A percentile compares a stretch with the other conserved stretches of the same genome.
phyloP scores from a whole-genome alignment of 306 rosid genomes.

The Lathyrus aphaca region DNA sequence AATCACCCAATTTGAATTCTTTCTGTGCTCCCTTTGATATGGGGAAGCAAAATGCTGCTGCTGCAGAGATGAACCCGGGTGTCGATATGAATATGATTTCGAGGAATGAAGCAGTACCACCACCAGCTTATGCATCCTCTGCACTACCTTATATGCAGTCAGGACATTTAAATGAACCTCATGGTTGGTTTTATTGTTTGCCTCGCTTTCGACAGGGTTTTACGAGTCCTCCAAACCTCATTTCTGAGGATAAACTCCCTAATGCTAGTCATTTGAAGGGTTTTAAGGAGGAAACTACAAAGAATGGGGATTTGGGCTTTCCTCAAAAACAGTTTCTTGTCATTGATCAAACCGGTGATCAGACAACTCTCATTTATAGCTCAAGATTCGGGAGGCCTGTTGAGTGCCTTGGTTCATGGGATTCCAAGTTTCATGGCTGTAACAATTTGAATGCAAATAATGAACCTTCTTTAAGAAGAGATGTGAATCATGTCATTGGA shows the following conservation, averaged over 20 bases:
- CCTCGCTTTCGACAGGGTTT: conserved; percentile 62
- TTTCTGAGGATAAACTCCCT: conserved; percentile 40
- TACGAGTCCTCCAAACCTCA: conserved; percentile 46
- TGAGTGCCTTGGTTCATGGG: conserved; percentile 62
- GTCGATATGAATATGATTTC: conserved; percentile 33
- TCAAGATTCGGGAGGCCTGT: conserved; percentile 61
- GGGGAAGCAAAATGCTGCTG: conserved; percentile 55
- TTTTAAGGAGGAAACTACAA: conserved; percentile 38
- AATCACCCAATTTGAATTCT: conserved; percentile 56
- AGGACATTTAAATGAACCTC: conserved; percentile 61
- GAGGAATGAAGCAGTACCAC: conserved; percentile 52
- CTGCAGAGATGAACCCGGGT: conserved; percentile 49
- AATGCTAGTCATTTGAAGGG: conserved; percentile 35
- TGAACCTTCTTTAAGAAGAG: conserved; percentile 42
- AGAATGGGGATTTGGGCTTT: conserved; percentile 37
- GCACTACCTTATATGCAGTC: conserved; percentile 50
- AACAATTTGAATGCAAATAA: conserved; percentile 43
- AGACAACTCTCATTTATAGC: conserved; percentile 63
- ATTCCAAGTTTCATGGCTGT: conserved; percentile 40
- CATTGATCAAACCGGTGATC: conserved; percentile 70
- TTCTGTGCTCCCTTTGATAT: conserved; percentile 42
- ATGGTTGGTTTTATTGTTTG: conserved; percentile 72
- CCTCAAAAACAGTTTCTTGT: conserved; percentile 68
- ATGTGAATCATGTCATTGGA: conserved; percentile 45
- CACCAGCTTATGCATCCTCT: conserved; percentile 48